These are phyloP conservation scores for Striga hermonthica DNA, from an alignment of 305 asterid genomes.

Conservation along the genomic window DNA sequence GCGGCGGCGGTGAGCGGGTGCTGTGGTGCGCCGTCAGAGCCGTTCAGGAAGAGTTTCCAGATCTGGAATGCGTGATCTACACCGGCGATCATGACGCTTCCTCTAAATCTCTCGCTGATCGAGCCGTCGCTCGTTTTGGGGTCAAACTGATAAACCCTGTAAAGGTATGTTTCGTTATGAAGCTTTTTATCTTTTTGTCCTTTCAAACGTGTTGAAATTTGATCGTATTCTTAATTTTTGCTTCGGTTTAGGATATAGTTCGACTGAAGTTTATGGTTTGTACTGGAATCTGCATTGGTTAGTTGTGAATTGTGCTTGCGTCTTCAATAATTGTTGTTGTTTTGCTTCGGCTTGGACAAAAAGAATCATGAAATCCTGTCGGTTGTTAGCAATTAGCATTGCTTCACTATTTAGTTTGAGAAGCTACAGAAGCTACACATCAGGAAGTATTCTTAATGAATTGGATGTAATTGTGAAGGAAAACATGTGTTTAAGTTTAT, in stretches of 20 bases:
- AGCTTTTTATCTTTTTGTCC: background rate
- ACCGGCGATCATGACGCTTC: conserved; percentile 87
- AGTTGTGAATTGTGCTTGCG: conserved; percentile 17
- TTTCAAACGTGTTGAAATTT: background rate
- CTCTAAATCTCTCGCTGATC: conserved; percentile 57
- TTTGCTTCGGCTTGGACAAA: background rate
- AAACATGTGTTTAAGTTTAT: too few species aligned
- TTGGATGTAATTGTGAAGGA: too few species aligned
- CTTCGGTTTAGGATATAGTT: conserved; percentile 8
- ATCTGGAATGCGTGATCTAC: conserved; percentile 69
- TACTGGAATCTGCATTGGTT: conserved; percentile 12
- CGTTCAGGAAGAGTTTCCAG: conserved; percentile 71
- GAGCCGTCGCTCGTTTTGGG: conserved; percentile 83
- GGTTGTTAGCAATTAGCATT: too few species aligned
- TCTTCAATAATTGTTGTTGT: background rate
- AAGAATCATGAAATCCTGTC: too few species aligned
- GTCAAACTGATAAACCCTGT: conserved; percentile 61
- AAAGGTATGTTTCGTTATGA: conserved; percentile 41
- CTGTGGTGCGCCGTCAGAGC: conserved; percentile 97
- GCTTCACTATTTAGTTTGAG: too few species aligned
- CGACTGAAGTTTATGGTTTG: background rate
- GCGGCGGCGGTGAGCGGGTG: conserved; percentile 96
- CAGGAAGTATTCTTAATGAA: too few species aligned
- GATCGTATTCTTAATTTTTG: background rate
- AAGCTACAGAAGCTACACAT: too few species aligned